Percentiles rank a stretch among this genome's conserved stretches.
Evolutionary conservation across 371 early-diverging fungal genomes (phyloP).

Genomic region (Thermomucor indicae-seudaticae): DNA sequence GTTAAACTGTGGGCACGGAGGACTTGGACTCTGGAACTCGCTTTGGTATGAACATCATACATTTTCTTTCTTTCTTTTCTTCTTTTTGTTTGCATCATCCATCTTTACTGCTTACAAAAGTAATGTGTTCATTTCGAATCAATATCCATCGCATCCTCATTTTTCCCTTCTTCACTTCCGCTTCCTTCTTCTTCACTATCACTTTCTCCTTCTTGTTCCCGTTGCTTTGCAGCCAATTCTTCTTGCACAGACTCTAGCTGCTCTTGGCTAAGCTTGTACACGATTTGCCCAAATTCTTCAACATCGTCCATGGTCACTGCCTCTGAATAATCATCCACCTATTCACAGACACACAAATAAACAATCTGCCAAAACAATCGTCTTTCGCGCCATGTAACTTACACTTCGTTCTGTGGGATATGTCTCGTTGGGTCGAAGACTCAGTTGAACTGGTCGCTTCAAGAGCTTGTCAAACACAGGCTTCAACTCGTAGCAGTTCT

Average conservation of each 20-base stretch:
- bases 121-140: not conserved
- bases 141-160: slow-evolving; percentile 1
- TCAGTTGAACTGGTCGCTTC: slow-evolving; percentile 46
- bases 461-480: slow-evolving; percentile 58
- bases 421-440: slow-evolving; percentile 57
- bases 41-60: slow-evolving; percentile 71
- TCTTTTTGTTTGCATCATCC: not conserved
- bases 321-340: slow-evolving; percentile 25
- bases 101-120: not conserved
- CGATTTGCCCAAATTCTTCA: slow-evolving; percentile 63
- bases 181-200: not conserved
- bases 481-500: slow-evolving; percentile 70
- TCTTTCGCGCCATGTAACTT: slow-evolving; percentile 1
- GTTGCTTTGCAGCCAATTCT: slow-evolving; percentile 5
- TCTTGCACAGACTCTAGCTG: slow-evolving; percentile 42
- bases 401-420: slow-evolving; percentile 38
- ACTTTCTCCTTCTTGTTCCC: slow-evolving; percentile 4
- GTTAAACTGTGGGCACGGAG: slow-evolving; percentile 79
- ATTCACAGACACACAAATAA: not conserved
- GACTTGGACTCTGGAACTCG: slow-evolving; percentile 83
- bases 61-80: slow-evolving; percentile 7
- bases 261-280: slow-evolving; percentile 71
- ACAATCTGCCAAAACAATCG: not conserved
- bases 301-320: slow-evolving; percentile 44
- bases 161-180: slow-evolving; percentile 1